Base-by-base conservation (phyloP, 2,329 filamentous ascomycete species). In the Amauroascus niger region DNA sequence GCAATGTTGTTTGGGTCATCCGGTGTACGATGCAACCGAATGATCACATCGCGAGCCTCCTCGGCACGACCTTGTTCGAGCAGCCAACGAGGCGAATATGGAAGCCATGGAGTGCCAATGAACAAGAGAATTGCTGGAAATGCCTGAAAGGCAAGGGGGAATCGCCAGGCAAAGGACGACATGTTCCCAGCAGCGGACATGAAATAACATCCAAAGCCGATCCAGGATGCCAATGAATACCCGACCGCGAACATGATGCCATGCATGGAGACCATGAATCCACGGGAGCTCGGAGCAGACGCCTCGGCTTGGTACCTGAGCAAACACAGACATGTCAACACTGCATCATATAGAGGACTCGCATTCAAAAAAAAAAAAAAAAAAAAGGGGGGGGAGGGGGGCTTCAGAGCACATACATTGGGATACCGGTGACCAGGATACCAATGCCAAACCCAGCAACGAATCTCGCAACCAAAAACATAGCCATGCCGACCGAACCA, bases 31-130 rank as follows among this genome's bases (percentile, higher is more conserved):
- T 78, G 74, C 14, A 79, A 65, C 0, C 67, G 63, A 26, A 69
- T 65, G 32, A 77, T 61, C 8, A 74, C 66, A 3, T 63, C 63
- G 30, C 65, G 61, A 14, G 69, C 65, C 64, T 74, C 69, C 1
- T 74, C 67, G n/a, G 60, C 52, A 2, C 68, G 64, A 43, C 69
- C 73, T 48, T 75, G 67, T 11, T 71, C 66, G 16, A 76, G 58
- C 8, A 74, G 65, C 71, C 71, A 74, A 39, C 72, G 67, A 8
- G 73, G 73, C 11, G 70, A 73, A 52, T 67, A 71, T 1, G 69
- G 70, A 8, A 76, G 64, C 59, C 65, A 69, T 6, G 62, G 63
- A 35, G 64, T 69, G 14, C 69, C 69, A 13, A 63, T 60, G 0
- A 75, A 64, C 3, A 76, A 64, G 9, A 73, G 60, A 3, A 74